A percentile compares a stretch with the other conserved stretches of the same genome.
These are phyloP conservation scores for Hirschioporus abietinus DNA, from an alignment of 768 basidiomycete genomes.

Conservation along the genomic window DNA sequence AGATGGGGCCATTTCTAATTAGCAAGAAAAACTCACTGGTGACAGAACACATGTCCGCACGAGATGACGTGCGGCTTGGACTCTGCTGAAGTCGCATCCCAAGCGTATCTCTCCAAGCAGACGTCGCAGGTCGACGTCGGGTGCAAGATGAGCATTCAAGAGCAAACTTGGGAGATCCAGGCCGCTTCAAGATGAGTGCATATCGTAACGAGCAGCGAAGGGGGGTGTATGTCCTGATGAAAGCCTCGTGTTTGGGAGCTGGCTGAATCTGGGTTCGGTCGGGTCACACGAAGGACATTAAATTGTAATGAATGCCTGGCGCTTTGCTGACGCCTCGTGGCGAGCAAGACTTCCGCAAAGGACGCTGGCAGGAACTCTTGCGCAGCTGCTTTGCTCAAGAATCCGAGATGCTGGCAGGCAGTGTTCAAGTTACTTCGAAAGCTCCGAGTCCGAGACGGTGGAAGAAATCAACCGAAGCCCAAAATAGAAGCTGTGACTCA, in stretches of 20 bases:
- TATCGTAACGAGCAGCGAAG: not conserved
- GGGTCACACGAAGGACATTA: not conserved
- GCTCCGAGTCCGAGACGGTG: too few relatives aligned
- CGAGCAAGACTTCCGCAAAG: not conserved
- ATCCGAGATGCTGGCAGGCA: not conserved
- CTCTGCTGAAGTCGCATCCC: conserved; percentile 33
- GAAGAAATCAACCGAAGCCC: not conserved
- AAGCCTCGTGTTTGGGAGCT: not conserved
- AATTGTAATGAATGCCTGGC: not conserved
- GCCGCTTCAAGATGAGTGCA: not conserved
- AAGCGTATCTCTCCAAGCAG: conserved; percentile 61
- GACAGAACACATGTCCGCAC: conserved; percentile 76
- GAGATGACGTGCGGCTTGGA: conserved; percentile 65
- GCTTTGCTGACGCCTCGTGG: not conserved
- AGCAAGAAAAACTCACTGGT: conserved; percentile 39
- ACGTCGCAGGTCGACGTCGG: conserved; percentile 72
- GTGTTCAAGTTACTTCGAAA: not conserved
- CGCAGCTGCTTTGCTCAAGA: not conserved
- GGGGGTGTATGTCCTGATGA: not conserved
- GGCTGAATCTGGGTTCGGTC: not conserved
- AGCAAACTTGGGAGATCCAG: not conserved
- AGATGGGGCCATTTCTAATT: not conserved
- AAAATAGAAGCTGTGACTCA: not conserved
- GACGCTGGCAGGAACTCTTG: not conserved
- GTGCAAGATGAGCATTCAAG: conserved; percentile 54